phyloP scores from a whole-genome alignment of 2,329 filamentous ascomycete genomes.

The Emergomyces orientalis region DNA sequence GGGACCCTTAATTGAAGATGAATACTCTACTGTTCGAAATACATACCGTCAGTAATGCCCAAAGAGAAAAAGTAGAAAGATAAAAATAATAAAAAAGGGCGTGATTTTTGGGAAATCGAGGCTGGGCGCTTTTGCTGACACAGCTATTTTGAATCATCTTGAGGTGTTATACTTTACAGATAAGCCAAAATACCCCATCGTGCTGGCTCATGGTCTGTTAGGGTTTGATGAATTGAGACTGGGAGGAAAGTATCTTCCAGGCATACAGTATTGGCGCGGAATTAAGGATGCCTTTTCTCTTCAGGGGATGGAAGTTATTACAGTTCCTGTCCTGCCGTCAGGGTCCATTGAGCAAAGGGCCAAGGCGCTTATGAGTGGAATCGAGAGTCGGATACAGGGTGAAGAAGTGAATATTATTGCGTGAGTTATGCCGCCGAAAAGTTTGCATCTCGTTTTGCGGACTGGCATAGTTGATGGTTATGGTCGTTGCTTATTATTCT shows the following conservation, averaged over 20 bases:
- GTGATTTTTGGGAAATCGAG: not conserved
- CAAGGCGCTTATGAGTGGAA: slow-evolving; percentile 44
- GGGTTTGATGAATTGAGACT: slow-evolving; percentile 56
- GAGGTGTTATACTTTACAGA: slow-evolving; percentile 36
- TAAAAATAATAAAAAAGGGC: too few relatives aligned
- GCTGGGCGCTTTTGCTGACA: not conserved
- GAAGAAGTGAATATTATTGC: slow-evolving; percentile 57
- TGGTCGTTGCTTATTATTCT: slow-evolving; percentile 11
- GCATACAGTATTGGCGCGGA: slow-evolving; percentile 56
- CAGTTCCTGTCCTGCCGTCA: slow-evolving; percentile 50
- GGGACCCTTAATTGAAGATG: slow-evolving; percentile 48
- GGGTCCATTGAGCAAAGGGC: slow-evolving; percentile 52
- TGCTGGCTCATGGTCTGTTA: slow-evolving; percentile 56
- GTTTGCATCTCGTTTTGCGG: not conserved
- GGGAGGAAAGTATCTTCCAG: slow-evolving; percentile 45
- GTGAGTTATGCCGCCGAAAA: slow-evolving; percentile 26
- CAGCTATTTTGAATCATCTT: not conserved
- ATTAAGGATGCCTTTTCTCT: slow-evolving; percentile 50
- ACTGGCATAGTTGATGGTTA: not conserved
- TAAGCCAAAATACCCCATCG: slow-evolving; percentile 47
- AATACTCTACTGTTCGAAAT: slow-evolving; percentile 51
- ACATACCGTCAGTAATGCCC: slow-evolving; percentile 42
- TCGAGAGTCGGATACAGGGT: slow-evolving; percentile 45
- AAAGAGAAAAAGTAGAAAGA: not conserved
- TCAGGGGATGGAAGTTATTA: slow-evolving; percentile 53